A percentile compares a stretch with the other conserved stretches of the same genome.
phyloP scores from a whole-genome alignment of 768 basidiomycete species.

The Austroboletus eburneus region DNA sequence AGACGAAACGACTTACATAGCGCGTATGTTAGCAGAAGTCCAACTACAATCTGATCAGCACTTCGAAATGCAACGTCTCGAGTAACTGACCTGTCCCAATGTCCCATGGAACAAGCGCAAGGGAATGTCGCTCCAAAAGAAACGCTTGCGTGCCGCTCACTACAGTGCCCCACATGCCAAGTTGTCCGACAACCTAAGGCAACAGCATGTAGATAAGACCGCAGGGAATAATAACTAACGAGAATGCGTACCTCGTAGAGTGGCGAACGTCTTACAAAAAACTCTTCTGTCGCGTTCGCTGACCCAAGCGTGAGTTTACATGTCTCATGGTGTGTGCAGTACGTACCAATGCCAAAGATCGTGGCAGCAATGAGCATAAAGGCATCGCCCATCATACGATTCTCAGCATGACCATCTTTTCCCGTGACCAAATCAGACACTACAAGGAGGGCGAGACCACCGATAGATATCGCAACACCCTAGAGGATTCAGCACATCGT shows the following conservation, averaged over 20 bases:
- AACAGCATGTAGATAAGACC: neutral
- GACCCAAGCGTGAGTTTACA: conserved; percentile 5
- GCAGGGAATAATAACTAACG: neutral
- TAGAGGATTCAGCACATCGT: conserved; percentile 17
- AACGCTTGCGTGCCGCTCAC: conserved; percentile 76
- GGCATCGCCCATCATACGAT: conserved; percentile 69
- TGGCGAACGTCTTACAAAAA: conserved; percentile 74
- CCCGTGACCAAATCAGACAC: conserved; percentile 70
- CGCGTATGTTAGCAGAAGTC: conserved; percentile 45
- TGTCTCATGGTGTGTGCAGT: neutral
- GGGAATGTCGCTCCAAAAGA: conserved; percentile 60
- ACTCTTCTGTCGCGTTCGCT: conserved; percentile 89
- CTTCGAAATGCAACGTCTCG: conserved; percentile 26
- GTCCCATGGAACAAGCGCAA: conserved; percentile 66
- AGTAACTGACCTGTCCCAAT: conserved; percentile 54
- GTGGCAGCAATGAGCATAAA: conserved; percentile 86
- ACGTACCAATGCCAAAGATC: conserved; percentile 78
- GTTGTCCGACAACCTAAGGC: conserved; percentile 67
- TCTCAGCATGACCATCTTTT: conserved; percentile 64
- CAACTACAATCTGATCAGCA: conserved; percentile 38
- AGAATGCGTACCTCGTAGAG: conserved; percentile 58
- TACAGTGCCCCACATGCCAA: conserved; percentile 79
- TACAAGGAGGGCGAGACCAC: conserved; percentile 74
- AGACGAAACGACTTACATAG: conserved; percentile 21
- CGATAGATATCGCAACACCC: conserved; percentile 70